Evolutionary conservation across 2,329 filamentous ascomycete genomes (phyloP).

Genomic region (Diplodia scrobiculata): DNA sequence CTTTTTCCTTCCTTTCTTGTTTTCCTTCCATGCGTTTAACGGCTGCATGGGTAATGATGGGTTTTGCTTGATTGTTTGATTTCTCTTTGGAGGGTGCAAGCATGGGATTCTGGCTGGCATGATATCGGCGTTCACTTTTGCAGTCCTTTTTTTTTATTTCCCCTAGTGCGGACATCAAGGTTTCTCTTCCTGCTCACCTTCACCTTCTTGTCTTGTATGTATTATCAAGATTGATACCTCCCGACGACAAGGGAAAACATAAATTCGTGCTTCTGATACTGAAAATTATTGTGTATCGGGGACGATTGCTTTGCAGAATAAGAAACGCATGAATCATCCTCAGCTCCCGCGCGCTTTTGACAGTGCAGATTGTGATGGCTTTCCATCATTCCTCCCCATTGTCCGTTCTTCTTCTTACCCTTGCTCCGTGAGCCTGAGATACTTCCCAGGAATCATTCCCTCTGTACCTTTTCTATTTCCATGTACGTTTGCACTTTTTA

Average conservation of each 20-base stretch:
- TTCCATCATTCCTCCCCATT: background rate
- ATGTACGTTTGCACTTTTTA: background rate
- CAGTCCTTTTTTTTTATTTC: background rate
- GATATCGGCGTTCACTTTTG: constrained; percentile 15
- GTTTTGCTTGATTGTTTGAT: background rate
- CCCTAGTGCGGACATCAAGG: background rate
- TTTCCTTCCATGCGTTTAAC: background rate
- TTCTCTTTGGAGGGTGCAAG: background rate
- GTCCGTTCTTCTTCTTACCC: background rate
- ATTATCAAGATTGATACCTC: constrained; percentile 21
- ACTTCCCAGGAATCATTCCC: too few relatives aligned
- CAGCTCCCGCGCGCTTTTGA: background rate
- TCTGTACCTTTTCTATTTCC: too few relatives aligned
- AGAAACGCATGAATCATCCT: background rate
- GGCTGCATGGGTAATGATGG: background rate
- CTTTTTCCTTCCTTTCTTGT: background rate
- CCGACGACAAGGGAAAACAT: background rate
- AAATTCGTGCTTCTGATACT: background rate
- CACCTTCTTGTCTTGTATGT: constrained; percentile 12
- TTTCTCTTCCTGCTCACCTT: background rate
- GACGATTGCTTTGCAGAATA: background rate
- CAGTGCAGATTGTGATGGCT: background rate
- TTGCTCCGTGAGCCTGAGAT: background rate
- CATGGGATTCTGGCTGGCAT: constrained; percentile 1
- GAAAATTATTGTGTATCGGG: background rate